These are phyloP conservation scores for Polychytrium aggregatum DNA, from an alignment of 192 early-diverging fungal genomes.

Conservation along the genomic window DNA sequence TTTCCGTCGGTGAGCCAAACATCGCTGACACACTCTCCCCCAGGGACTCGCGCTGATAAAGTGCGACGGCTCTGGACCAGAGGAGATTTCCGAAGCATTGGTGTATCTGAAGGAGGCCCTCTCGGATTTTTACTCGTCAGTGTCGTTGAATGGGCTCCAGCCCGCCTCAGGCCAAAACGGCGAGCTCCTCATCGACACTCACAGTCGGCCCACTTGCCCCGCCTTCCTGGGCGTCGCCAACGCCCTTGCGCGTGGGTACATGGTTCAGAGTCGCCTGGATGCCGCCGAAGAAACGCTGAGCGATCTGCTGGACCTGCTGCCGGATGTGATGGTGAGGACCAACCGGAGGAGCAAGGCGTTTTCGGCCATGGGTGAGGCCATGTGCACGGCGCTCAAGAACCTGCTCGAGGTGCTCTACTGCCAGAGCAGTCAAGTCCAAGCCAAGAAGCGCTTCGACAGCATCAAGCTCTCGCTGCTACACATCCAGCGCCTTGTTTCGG, in stretches of 20 bases:
- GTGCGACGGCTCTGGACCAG: no score
- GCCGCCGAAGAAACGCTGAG: constrained; percentile 7
- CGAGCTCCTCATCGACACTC: constrained; percentile 1
- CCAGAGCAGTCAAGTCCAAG: neutral
- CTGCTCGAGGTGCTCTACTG: neutral
- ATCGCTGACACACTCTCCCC: neutral
- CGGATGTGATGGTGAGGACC: constrained; percentile 4
- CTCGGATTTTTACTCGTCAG: neutral
- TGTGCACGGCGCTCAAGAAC: constrained; percentile 4
- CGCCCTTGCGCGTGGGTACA: constrained; percentile 10
- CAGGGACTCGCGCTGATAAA: neutral
- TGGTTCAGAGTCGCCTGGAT: neutral
- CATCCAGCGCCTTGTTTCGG: neutral
- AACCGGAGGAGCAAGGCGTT: neutral
- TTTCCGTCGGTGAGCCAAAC: neutral
- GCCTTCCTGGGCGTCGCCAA: constrained; percentile 1
- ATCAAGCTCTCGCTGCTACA: neutral
- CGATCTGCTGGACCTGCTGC: constrained; percentile 7
- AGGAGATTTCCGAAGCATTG: constrained; percentile 2
- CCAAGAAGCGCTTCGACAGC: neutral
- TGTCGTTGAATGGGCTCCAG: no score
- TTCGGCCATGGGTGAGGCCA: neutral
- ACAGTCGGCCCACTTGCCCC: neutral
- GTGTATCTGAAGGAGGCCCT: constrained; percentile 2
- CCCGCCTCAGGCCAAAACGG: neutral